Evolutionary conservation across 2,329 filamentous ascomycete species (phyloP), one percentile per base, ranked within the genome.

Genomic region (Aspergillus pseudoterreus): DNA sequence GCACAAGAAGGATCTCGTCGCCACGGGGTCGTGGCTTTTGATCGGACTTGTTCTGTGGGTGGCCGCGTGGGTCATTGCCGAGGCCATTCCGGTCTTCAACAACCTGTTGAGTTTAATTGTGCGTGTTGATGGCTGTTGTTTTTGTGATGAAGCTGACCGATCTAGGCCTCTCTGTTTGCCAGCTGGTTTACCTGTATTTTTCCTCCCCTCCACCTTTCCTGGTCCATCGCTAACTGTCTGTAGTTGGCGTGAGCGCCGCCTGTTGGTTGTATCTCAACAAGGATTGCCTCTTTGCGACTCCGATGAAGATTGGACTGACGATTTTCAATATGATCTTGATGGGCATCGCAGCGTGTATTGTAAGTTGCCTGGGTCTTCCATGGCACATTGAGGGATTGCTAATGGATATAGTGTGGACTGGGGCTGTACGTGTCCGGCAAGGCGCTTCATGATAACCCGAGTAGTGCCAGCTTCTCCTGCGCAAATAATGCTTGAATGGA

Each of bases 1-100:
- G 63, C 69, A 71, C 46, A 71, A 74, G 51, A 71, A 72, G 47
- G 81, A 74, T 35, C 68, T 70, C 45, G 53, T 75, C 0, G 77
- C 80, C 6, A 78, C 76, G 54, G 63, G 75, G 1, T 75, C 75
- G 10, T 88, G 85, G 86, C 58, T 81, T 4, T 72, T 55, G 2
- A 78, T 88, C 33, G 76, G 79, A 2, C 62, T 76, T 0, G 64
- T 60, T 9, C 65, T 81, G n/a, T 87, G 84, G 81, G 59, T 80
- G 2, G 53, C 85, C 11, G 81, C 82, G 1, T 86, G 82, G 75
- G 63, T 88, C 47, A 82, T 89, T 50, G 84, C 85, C 10, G 81
- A 85, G 65, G 81, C 82, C 0, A 83, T 88, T 6, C 86, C 86
- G 2, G 79, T 82, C 47, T 89, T 88, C 71, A 82, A 81, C 59